phyloP scores from a whole-genome alignment of 2,329 filamentous ascomycete species.

The Aspergillus ochraceoroseus region DNA sequence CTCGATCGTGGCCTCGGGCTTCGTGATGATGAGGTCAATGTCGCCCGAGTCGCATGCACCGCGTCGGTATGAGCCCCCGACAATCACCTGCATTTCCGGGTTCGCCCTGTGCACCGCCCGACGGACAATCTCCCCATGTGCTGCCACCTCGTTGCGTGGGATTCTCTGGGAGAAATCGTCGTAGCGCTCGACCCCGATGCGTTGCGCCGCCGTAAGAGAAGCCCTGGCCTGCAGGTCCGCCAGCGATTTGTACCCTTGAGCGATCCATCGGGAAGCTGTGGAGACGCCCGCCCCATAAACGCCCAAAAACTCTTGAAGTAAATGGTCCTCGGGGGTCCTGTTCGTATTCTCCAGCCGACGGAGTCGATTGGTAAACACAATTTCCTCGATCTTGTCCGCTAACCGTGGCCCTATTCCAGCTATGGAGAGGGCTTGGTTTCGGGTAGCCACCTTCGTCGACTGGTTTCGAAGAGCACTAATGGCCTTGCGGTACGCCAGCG shows the following conservation, averaged over 20 bases:
- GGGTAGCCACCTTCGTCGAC: constrained; percentile 58
- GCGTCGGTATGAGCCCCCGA: constrained; percentile 80
- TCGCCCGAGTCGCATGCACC: constrained; percentile 71
- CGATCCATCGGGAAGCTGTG: constrained; percentile 70
- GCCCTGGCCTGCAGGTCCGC: constrained; percentile 62
- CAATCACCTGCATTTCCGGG: constrained; percentile 60
- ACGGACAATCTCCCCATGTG: constrained; percentile 62
- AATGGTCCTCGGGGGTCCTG: constrained; percentile 59
- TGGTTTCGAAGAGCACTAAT: constrained; percentile 69
- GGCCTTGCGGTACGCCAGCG: constrained; percentile 68
- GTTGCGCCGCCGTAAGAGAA: constrained; percentile 63
- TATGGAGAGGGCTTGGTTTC: constrained; percentile 62
- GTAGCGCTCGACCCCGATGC: constrained; percentile 72
- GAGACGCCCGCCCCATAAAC: constrained; percentile 72
- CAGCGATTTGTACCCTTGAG: constrained; percentile 67
- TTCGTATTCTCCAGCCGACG: constrained; percentile 66
- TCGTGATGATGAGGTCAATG: constrained; percentile 79
- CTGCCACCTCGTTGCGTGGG: constrained; percentile 67
- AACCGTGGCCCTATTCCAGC: constrained; percentile 66
- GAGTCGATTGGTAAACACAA: constrained; percentile 67
- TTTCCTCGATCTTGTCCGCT: constrained; percentile 84
- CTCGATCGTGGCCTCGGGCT: constrained; percentile 52
- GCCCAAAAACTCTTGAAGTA: constrained; percentile 65
- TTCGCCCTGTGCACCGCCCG: constrained; percentile 58
- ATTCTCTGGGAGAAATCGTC: constrained; percentile 75